Conservation (phyloP, 2,329 filamentous ascomycete species). For the Rhytidhysteron rufulum region DNA sequence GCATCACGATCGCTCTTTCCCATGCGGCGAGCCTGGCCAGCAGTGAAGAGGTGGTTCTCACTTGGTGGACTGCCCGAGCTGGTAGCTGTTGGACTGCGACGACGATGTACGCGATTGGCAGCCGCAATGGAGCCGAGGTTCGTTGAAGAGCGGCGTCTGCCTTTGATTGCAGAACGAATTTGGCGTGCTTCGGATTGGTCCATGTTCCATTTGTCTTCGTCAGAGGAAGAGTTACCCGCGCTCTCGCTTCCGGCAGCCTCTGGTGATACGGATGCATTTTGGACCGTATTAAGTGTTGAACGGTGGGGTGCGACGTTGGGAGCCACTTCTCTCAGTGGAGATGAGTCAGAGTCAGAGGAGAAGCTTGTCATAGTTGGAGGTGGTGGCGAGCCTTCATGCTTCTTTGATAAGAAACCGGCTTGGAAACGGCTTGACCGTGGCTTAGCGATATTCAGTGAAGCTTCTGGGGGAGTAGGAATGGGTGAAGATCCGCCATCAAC, state of each 20-base stretch:
- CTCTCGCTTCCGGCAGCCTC: slow-evolving; percentile 25
- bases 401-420: slow-evolving; percentile 77
- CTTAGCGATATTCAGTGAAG: slow-evolving; percentile 56
- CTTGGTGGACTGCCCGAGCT: slow-evolving; percentile 51
- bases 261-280: slow-evolving; percentile 33
- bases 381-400: slow-evolving; percentile 58
- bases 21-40: slow-evolving; percentile 64
- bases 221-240: slow-evolving; percentile 37
- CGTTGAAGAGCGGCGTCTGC: slow-evolving; percentile 48
- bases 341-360: slow-evolving; percentile 55
- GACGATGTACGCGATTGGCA: slow-evolving; percentile 44
- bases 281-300: slow-evolving; percentile 54
- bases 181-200: slow-evolving; percentile 50
- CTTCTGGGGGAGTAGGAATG: slow-evolving; percentile 53
- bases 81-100: slow-evolving; percentile 51
- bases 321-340: slow-evolving; percentile 41
- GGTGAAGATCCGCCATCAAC: slow-evolving; percentile 49
- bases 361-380: slow-evolving; percentile 54
- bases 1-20: slow-evolving; percentile 58
- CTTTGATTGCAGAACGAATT: slow-evolving; percentile 55
- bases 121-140: slow-evolving; percentile 36
- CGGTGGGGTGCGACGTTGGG: slow-evolving; percentile 39
- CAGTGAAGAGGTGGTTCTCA: slow-evolving; percentile 60
- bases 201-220: slow-evolving; percentile 46
- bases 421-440: slow-evolving; percentile 71